Evolutionary conservation across 2,329 filamentous ascomycete species (phyloP).

Genomic region (Exophiala xenobiotica): DNA sequence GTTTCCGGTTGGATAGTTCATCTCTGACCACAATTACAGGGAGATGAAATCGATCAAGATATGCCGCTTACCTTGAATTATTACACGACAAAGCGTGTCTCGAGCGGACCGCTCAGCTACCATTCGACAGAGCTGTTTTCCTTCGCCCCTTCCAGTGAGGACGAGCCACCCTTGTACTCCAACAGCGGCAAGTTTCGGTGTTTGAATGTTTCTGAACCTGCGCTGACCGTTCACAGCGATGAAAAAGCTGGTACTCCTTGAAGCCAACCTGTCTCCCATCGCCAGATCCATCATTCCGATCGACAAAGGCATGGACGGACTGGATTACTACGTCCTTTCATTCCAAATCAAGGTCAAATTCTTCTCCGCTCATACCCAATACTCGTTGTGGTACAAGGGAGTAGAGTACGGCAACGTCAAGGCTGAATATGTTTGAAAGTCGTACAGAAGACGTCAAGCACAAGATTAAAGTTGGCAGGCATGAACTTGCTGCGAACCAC

Average conservation of each 20-base stretch:
- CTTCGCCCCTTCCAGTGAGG: too few species aligned
- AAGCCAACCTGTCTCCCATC: constrained; percentile 22
- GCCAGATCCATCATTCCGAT: constrained; percentile 15
- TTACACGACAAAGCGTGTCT: not conserved
- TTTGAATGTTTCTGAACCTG: not conserved
- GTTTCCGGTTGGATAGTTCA: not conserved
- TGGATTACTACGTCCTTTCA: constrained; percentile 18
- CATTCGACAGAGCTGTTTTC: not conserved
- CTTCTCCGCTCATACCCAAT: constrained; percentile 29
- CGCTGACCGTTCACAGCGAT: constrained; percentile 21
- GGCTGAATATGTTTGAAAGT: constrained; percentile 29
- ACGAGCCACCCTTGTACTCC: too few species aligned
- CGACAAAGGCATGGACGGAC: constrained; percentile 13
- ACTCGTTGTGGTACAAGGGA: constrained; percentile 27
- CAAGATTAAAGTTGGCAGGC: too few species aligned
- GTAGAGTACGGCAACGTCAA: constrained; percentile 27
- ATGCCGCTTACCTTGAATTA: constrained; percentile 12
- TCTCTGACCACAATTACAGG: constrained; percentile 8
- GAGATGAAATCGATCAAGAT: constrained; percentile 26
- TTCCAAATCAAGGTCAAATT: constrained; percentile 27
- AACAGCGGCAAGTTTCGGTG: too few species aligned
- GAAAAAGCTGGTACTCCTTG: constrained; percentile 25
- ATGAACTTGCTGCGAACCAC: too few species aligned
- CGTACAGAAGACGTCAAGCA: constrained; percentile 2
- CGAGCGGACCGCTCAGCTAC: not conserved